phyloP scores from a whole-genome alignment of 768 basidiomycete species.

The Rhodotorula paludigena region DNA sequence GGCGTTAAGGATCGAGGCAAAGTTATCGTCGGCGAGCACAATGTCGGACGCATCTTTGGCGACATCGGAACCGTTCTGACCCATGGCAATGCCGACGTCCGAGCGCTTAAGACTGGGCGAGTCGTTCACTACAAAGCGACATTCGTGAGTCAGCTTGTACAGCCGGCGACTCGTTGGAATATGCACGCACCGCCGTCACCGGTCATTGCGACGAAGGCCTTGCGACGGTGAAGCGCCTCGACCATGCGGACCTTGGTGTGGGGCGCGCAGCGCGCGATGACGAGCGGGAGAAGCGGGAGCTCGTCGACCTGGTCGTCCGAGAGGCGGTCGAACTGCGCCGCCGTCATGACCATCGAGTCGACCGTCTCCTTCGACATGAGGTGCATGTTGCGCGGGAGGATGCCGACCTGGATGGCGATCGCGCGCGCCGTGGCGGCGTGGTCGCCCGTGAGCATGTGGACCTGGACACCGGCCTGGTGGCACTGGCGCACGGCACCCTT shows the following conservation, averaged over 20 bases:
- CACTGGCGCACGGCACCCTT: slow-evolving; percentile 55
- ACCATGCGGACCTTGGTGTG: slow-evolving; percentile 59
- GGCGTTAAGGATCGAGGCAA: slow-evolving; percentile 61
- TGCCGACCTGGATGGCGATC: slow-evolving; percentile 53
- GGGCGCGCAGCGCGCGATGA: slow-evolving; percentile 60
- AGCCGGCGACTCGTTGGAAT: no score
- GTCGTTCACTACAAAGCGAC: slow-evolving; percentile 53
- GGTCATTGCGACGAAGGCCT: slow-evolving; percentile 56
- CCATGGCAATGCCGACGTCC: slow-evolving; percentile 62
- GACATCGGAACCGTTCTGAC: slow-evolving; percentile 56
- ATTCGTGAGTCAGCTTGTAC: no score
- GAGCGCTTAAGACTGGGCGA: slow-evolving; percentile 58
- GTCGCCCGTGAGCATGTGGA: slow-evolving; percentile 58
- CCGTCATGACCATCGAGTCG: slow-evolving; percentile 38
- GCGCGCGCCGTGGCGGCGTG: slow-evolving; percentile 59
- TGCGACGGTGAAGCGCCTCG: slow-evolving; percentile 58
- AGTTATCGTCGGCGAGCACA: slow-evolving; percentile 62
- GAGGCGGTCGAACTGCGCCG: slow-evolving; percentile 53
- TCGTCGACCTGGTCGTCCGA: slow-evolving; percentile 56
- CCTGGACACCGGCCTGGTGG: slow-evolving; percentile 55
- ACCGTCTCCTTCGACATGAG: slow-evolving; percentile 22
- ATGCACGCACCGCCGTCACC: slow-evolving; percentile 45
- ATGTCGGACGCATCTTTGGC: slow-evolving; percentile 63
- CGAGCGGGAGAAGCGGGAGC: slow-evolving; percentile 54
- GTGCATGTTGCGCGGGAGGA: slow-evolving; percentile 33